Base-by-base conservation (phyloP, 1,284 basidiomycete species). In the Cystobasidium pallidum region DNA sequence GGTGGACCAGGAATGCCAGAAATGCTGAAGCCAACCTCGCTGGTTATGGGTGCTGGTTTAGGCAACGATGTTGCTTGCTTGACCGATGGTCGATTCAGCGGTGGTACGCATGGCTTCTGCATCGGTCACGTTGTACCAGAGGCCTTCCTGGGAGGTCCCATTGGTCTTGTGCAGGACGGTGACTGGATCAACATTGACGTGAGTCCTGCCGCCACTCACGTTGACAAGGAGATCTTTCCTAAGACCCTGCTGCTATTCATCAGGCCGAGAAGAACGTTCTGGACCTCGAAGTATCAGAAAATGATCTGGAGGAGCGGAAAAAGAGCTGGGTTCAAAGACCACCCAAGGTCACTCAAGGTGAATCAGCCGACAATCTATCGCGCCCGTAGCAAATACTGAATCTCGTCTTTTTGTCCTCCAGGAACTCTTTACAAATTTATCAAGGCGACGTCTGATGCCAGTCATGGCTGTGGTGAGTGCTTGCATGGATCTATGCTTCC, bases 11-110 rank as follows among this genome's bases (percentile, higher is more conserved):
- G 92, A 66, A 94, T 94, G 92, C 92, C 91, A 55, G 92, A 94
- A 83, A 94, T 94, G 92, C 85, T 95, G 66, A 94, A 94, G 75
- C 92, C 92, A 7, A 96, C 93, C n/a, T 89, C 86, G 73, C 88
- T 73, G 28, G 86, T 97, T 76, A 91, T 94, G 83, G 95, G 95
- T 39, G 94, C 94, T 66, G 95, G 95, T 47, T 85, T 98, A 21
- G 89, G 92, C 47, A 87, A 89, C 73, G 90, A 91, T 65, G 94
- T 94, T 2, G 94, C 94, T 0, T 87, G 96, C 75, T 88, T 99
- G 77, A 99, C 95, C 0, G 95, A 99, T 81, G 95, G 95, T 55
- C 88, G 95, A 51, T 99, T 99, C 86, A 93, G 91, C 34, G 95
- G 94, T 66, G 93, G 90, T 77, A 91, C 90, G 55, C 91, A 92